A percentile compares a stretch with the other conserved stretches of the same genome.
Conservation (phyloP, 140 eudicot genomes). For the Cichorium intybus region DNA sequence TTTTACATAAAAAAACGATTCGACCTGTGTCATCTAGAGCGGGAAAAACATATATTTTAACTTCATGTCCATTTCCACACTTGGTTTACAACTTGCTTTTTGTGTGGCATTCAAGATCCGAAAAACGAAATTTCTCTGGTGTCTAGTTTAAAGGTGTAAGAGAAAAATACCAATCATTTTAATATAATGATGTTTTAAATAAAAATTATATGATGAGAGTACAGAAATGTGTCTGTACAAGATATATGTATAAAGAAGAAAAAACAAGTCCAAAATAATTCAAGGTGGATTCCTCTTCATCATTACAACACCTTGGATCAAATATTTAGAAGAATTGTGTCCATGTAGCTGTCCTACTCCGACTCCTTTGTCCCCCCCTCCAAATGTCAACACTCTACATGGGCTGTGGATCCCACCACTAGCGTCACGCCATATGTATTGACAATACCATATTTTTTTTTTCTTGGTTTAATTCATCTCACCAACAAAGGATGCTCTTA, state of each 20-base stretch:
- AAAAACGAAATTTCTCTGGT: neutral
- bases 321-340: neutral
- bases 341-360: conserved; percentile 10
- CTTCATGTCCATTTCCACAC: too few relatives aligned
- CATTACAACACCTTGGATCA: conserved; percentile 9
- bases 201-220: conserved; percentile 24
- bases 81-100: too few relatives aligned
- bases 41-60: too few relatives aligned
- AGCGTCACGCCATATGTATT: neutral
- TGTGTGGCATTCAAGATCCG: too few relatives aligned
- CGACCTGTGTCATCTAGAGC: too few relatives aligned
- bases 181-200: conserved; percentile 9
- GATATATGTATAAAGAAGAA: neutral
- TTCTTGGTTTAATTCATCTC: conserved; percentile 12
- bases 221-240: conserved; percentile 26
- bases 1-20: too few relatives aligned
- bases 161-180: neutral
- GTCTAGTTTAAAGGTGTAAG: neutral
- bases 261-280: conserved; percentile 18
- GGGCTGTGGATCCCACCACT: conserved; percentile 24
- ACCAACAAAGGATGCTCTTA: conserved; percentile 23
- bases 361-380: neutral
- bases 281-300: conserved; percentile 23
- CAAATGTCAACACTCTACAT: conserved; percentile 27
- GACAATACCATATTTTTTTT: neutral